Percentiles rank a stretch among this genome's conserved stretches.
Conservation (phyloP, 2,329 filamentous ascomycete species). For the Gaeumannomyces tritici region DNA sequence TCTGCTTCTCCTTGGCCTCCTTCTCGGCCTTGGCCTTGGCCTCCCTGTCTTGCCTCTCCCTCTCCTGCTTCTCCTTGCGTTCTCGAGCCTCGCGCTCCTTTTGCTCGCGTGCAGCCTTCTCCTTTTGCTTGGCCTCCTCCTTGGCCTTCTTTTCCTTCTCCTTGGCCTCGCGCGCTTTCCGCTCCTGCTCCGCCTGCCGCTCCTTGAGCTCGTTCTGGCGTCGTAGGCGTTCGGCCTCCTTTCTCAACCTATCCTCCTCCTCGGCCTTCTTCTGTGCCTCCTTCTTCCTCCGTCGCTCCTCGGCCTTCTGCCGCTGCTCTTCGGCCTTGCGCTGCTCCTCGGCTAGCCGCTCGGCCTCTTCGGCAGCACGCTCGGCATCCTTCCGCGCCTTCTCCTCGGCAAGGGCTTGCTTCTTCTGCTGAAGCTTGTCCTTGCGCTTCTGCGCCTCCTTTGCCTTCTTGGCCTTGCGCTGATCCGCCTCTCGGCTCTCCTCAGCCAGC, state of each 20-base stretch:
- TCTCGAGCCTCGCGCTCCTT: constrained; percentile 52
- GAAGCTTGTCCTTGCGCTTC: constrained; percentile 90
- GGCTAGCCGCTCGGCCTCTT: constrained; percentile 67
- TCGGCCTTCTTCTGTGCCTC: constrained; percentile 85
- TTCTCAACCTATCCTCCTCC: constrained; percentile 77
- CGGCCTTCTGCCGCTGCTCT: constrained; percentile 70
- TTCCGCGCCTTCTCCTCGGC: constrained; percentile 86
- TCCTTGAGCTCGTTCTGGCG: constrained; percentile 78
- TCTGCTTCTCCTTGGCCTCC: constrained; percentile 30
- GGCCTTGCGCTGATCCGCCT: constrained; percentile 70
- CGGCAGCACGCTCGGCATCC: constrained; percentile 81
- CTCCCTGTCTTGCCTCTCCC: constrained; percentile 42
- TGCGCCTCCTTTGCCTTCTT: constrained; percentile 93
- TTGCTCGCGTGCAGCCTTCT: constrained; percentile 58
- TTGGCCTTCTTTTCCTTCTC: constrained; percentile 77
- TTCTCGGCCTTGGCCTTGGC: constrained; percentile 29
- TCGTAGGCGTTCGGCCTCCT: constrained; percentile 75
- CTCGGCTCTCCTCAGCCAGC: constrained; percentile 72
- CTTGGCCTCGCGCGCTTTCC: constrained; percentile 70
- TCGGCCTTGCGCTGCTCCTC: constrained; percentile 71
- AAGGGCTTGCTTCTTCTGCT: constrained; percentile 75
- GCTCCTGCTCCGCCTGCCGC: constrained; percentile 74
- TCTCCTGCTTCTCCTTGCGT: constrained; percentile 48
- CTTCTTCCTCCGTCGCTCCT: constrained; percentile 85
- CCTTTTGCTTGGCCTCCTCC: constrained; percentile 71